A percentile compares a stretch with the other conserved stretches of the same genome.
Evolutionary conservation across 306 rosid genomes (phyloP).

Genomic region (Lathyrus aphaca): DNA sequence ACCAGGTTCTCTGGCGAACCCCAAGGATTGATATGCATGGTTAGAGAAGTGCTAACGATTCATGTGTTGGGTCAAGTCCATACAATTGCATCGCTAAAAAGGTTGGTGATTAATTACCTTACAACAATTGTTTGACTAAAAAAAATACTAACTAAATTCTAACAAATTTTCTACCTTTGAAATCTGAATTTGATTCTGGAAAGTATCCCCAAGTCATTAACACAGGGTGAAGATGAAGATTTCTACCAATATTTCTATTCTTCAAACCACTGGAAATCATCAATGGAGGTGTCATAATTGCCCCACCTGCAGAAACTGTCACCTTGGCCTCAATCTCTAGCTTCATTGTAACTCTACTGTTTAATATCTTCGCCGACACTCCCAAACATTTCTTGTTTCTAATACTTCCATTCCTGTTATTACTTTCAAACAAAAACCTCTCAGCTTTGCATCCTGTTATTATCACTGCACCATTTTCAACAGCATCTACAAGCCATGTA

Average conservation of each 20-base stretch:
- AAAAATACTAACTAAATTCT: neutral
- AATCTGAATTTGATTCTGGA: slow-evolving; percentile 56
- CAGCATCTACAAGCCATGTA: slow-evolving; percentile 96
- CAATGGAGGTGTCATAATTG: slow-evolving; percentile 77
- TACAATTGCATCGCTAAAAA: too few relatives aligned
- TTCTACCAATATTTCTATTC: slow-evolving; percentile 68
- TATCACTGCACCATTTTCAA: slow-evolving; percentile 76
- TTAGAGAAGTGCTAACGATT: too few relatives aligned
- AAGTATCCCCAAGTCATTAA: slow-evolving; percentile 88
- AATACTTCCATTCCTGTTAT: slow-evolving; percentile 17
- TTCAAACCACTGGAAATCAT: slow-evolving; percentile 75
- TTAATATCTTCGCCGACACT: slow-evolving; percentile 50
- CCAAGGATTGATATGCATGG: too few relatives aligned
- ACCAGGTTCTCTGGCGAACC: neutral
- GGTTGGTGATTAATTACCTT: neutral
- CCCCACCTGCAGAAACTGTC: slow-evolving; percentile 77
- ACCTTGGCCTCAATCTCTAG: slow-evolving; percentile 71
- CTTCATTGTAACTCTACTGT: slow-evolving; percentile 46
- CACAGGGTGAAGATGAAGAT: slow-evolving; percentile 90
- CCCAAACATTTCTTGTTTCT: slow-evolving; percentile 72
- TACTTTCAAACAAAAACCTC: slow-evolving; percentile 56
- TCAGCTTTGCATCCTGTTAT: slow-evolving; percentile 82
- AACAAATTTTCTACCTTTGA: slow-evolving; percentile 48
- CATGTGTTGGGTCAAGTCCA: too few relatives aligned
- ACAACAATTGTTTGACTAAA: neutral